phyloP scores from a whole-genome alignment of 2,329 filamentous ascomycete genomes.

The Botrytis sinoallii region DNA sequence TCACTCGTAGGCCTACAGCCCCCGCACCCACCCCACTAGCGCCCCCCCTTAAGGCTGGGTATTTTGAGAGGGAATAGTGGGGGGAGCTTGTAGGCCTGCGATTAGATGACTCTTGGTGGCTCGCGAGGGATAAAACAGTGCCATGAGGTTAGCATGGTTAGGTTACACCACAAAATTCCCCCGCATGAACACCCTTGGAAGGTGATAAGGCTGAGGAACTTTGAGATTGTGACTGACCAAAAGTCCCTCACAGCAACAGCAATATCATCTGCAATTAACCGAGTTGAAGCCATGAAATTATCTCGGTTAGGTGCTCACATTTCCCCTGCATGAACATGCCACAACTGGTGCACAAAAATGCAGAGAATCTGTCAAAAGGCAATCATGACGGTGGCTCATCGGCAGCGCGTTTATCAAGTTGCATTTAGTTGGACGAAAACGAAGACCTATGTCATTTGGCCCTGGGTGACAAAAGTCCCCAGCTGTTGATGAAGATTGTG shows the following conservation, averaged over 20 bases:
- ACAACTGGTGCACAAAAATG: not conserved
- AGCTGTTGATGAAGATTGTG: not conserved
- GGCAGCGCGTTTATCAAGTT: not conserved
- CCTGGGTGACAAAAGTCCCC: not conserved
- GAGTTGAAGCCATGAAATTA: not conserved
- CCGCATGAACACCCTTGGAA: not conserved
- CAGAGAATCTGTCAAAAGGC: too few relatives aligned
- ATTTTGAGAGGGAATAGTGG: too few relatives aligned
- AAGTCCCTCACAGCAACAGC: not conserved
- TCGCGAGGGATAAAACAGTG: not conserved
- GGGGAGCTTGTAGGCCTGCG: too few relatives aligned
- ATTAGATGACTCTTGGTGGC: not conserved
- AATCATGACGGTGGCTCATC: not conserved
- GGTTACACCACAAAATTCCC: not conserved
- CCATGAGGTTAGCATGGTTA: not conserved
- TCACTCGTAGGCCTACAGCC: too few relatives aligned
- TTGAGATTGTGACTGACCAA: not conserved
- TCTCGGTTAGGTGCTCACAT: not conserved
- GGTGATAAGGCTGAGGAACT: not conserved
- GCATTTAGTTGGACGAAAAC: not conserved
- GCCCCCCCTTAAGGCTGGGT: too few relatives aligned
- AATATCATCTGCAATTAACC: not conserved
- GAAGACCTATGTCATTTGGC: not conserved
- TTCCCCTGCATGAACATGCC: not conserved
- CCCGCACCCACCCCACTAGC: too few relatives aligned